These are phyloP conservation scores for Microdochium trichocladiopsis DNA, from an alignment of 2,329 filamentous ascomycete species.

Conservation along the genomic window DNA sequence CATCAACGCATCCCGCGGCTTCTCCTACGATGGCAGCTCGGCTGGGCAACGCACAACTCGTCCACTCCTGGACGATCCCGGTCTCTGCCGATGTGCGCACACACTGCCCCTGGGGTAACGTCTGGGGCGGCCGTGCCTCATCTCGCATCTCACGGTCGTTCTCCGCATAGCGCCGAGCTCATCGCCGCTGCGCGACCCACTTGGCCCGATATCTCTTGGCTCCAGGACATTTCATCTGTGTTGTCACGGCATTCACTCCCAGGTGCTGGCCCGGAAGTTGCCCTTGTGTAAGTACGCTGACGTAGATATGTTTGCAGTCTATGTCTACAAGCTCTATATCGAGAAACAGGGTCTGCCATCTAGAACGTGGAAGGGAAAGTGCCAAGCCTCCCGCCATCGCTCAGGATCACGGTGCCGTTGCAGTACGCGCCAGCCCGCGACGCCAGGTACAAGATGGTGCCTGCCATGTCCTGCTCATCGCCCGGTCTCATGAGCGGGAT, in stretches of 20 bases:
- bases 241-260: too few relatives aligned
- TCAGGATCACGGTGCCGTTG: slow-evolving; percentile 55
- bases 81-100: not conserved
- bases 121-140: not conserved
- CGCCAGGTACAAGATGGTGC: slow-evolving; percentile 58
- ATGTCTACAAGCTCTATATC: too few relatives aligned
- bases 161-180: not conserved
- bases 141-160: not conserved
- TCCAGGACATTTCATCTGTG: too few relatives aligned
- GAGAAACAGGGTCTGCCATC: too few relatives aligned
- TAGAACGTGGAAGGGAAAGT: slow-evolving; percentile 49
- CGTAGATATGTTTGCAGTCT: too few relatives aligned
- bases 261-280: too few relatives aligned
- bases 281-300: too few relatives aligned
- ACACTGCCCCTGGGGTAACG: not conserved
- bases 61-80: not conserved
- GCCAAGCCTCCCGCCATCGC: slow-evolving; percentile 56
- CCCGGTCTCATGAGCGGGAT: slow-evolving; percentile 56
- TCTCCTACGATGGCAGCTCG: too few relatives aligned
- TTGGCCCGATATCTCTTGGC: too few relatives aligned
- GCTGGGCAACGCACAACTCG: too few relatives aligned
- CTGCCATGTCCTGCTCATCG: slow-evolving; percentile 55
- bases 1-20: too few relatives aligned
- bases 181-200: not conserved
- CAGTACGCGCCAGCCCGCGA: slow-evolving; percentile 58